Conservation (phyloP, 768 basidiomycete species). For the Mrakia blollopis region DNA sequence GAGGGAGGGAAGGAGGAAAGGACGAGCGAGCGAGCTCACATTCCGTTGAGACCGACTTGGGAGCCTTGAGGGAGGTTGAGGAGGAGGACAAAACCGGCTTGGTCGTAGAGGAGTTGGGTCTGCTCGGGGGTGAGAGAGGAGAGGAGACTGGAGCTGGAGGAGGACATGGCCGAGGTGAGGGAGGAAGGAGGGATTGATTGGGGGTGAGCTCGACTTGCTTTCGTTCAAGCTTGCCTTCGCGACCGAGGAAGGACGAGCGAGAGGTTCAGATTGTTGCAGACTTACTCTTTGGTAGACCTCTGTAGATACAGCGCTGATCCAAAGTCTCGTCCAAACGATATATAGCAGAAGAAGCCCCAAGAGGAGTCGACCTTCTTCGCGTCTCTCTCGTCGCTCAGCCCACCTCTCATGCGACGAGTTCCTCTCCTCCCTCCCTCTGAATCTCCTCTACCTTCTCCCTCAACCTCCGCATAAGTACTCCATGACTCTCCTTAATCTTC, state of each 20-base stretch:
- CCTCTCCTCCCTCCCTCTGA: not conserved
- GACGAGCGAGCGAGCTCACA: conserved; percentile 19
- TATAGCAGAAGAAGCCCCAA: too few relatives aligned
- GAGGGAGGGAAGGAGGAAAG: not conserved
- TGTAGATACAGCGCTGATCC: too few relatives aligned
- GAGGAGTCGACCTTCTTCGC: not conserved
- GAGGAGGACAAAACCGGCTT: conserved; percentile 26
- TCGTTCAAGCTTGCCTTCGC: too few relatives aligned
- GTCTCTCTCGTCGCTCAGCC: too few relatives aligned
- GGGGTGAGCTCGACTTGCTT: too few relatives aligned
- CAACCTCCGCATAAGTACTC: not conserved
- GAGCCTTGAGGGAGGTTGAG: conserved; percentile 23
- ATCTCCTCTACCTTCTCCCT: not conserved
- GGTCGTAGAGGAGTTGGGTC: conserved; percentile 21
- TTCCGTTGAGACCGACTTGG: conserved; percentile 27
- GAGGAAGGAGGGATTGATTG: not conserved
- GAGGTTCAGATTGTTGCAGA: too few relatives aligned
- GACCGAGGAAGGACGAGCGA: too few relatives aligned
- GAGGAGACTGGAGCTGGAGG: conserved; percentile 6
- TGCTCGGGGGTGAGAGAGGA: conserved; percentile 19
- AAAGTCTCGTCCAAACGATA: too few relatives aligned
- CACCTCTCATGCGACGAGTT: not conserved
- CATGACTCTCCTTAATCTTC: conserved; percentile 1
- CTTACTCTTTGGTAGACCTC: too few relatives aligned
- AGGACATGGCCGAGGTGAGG: not conserved